Conservation (phyloP, 1,284 basidiomycete genomes). For the Tremellales sp. region DNA sequence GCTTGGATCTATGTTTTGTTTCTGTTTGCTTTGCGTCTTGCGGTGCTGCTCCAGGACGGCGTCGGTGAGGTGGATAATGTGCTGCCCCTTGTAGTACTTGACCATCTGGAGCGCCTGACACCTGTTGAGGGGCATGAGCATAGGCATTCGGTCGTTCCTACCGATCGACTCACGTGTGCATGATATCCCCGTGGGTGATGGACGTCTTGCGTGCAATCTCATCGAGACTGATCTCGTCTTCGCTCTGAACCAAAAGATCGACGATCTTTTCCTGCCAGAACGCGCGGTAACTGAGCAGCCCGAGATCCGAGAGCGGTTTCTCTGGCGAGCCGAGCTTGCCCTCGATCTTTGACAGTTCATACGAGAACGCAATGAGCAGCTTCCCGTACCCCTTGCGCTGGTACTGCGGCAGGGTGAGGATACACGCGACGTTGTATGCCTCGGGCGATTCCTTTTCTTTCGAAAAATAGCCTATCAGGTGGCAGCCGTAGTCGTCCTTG, state of each 20-base stretch:
- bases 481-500: constrained; percentile 85
- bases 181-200: constrained; percentile 95
- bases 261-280: constrained; percentile 99
- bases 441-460: constrained; percentile 99
- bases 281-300: constrained; percentile 86
- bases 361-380: constrained; percentile 95
- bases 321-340: constrained; percentile 94
- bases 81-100: constrained; percentile 93
- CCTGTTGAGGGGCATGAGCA: constrained; percentile 50
- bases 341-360: constrained; percentile 96
- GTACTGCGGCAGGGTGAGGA: constrained; percentile 94
- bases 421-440: constrained; percentile 98
- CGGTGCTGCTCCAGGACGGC: constrained; percentile 86
- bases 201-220: constrained; percentile 95
- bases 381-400: constrained; percentile 95
- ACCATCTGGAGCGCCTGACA: constrained; percentile 92
- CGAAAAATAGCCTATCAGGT: constrained; percentile 96
- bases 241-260: constrained; percentile 72
- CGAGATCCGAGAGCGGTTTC: constrained; percentile 94
- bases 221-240: constrained; percentile 80
- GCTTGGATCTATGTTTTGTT: constrained; percentile 74
- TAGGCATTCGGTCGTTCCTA: not conserved
- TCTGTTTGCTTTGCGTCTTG: constrained; percentile 74
- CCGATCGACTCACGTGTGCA: constrained; percentile 79
- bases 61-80: constrained; percentile 89